Evolutionary conservation across 208 protist species (phyloP), one percentile per base, ranked within the genome.

Genomic region (Trichomonas gallinae): DNA sequence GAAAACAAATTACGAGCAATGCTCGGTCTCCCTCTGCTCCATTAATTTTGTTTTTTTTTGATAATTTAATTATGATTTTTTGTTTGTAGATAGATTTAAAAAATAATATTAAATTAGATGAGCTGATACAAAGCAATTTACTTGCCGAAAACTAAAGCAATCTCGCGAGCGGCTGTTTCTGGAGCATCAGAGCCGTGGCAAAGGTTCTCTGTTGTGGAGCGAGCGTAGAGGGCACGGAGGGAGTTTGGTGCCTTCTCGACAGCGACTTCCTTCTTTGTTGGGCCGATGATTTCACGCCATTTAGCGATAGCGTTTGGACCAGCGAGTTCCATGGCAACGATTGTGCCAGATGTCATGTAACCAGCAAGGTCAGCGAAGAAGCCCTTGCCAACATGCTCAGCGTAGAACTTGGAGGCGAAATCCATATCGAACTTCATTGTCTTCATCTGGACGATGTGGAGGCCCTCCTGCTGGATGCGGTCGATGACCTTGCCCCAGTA

Each of bases 341-440:
- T 96, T 96, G 89, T 51, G 42, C 89, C 89, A 23, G 89, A 96
- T 96, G 89, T 96, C 89, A 96, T 96, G 49, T 81, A 96, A 31
- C 46, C 49, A 26, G 46, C 21, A 15, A 96, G 49, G 21, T 96
- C 89, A 26, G 26, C 26, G 34, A 51, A 96, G 49, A 96, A 96
- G 8, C 34, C 11, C 46, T 96, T 96, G 4, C 89, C 89, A 40
- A 89, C 83, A 31, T 89, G 83, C 36, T 89, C 83, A 89, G 83
- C 83, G 23, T 89, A 89, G 83, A 89, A 89, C 36, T 89, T 89
- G 40, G 83, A n/a, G 23, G 83, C 83, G 40, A 89, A 89, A 17
- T 89, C 83, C 17, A 44, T 40, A 46, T 89, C 83, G 83, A 89
- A 89, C 42, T 46, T 89, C 83, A 89, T 89, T 89, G 83, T 89